phyloP scores from a whole-genome alignment of 805 yeast species.

The Saccharomycopsis oosterbeekiorum region DNA sequence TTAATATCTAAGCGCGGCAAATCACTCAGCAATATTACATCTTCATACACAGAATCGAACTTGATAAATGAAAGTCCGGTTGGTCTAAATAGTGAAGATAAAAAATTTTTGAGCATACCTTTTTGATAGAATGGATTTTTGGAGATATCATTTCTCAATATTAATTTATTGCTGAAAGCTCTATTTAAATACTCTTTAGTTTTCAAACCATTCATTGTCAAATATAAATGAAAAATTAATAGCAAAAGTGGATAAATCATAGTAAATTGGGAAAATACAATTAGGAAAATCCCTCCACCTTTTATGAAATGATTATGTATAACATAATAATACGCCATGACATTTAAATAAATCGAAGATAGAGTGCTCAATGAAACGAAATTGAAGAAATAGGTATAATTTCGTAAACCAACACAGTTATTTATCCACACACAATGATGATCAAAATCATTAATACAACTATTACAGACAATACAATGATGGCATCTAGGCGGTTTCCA shows the following conservation, averaged over 20 bases:
- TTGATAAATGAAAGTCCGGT: not conserved
- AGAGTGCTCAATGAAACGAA: constrained; percentile 36
- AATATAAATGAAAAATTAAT: constrained; percentile 41
- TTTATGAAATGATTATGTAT: constrained; percentile 17
- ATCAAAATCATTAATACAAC: constrained; percentile 55
- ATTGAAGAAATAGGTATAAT: constrained; percentile 50
- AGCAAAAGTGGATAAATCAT: constrained; percentile 49
- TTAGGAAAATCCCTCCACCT: constrained; percentile 38
- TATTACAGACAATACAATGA: constrained; percentile 64
- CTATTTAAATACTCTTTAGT: constrained; percentile 61
- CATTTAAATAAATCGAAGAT: constrained; percentile 24
- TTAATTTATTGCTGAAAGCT: not conserved
- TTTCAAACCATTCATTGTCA: constrained; percentile 50
- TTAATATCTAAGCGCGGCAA: not conserved
- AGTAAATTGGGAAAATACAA: constrained; percentile 36
- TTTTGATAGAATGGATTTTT: not conserved
- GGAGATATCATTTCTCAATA: not conserved
- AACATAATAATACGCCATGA: constrained; percentile 27
- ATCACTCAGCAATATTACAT: not conserved
- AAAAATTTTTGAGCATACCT: not conserved
- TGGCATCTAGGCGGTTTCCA: constrained; percentile 74
- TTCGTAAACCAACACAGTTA: constrained; percentile 68
- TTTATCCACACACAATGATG: constrained; percentile 65
- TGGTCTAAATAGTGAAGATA: not conserved
- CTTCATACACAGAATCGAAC: not conserved